Evolutionary conservation across 2,329 filamentous ascomycete genomes (phyloP), one percentile per base, ranked within the genome.

Genomic region (Zymoseptoria pseudotritici): DNA sequence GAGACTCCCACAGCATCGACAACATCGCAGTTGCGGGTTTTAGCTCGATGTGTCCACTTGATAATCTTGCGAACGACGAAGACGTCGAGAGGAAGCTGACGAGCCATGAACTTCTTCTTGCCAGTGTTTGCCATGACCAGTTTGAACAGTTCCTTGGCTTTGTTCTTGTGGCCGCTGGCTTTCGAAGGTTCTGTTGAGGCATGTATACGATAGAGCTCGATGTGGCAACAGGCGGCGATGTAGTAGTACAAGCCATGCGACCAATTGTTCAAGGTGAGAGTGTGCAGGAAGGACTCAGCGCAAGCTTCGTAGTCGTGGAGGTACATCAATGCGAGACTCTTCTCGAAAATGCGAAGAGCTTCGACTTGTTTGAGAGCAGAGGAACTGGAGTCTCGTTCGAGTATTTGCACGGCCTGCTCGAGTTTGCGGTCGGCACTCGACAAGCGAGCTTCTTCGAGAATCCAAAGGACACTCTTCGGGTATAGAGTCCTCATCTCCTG

Each of bases 241-340:
- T 92, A 97, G 72, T 91, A 91, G 76, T 99, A 97, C 57, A 97
- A 74, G 0, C 87, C 86, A 56, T 91, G 91, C 58, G 88, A 92
- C 94, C 94, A 97, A 67, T 90, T 90, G 75, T 96, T 97, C 58
- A 94, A 81, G 58, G 89, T 86, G 10, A 90, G 79, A 73, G 80
- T 80, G 66, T 80, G 79, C 55, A 92, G 74, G 74, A 97, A 97
- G 0, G 85, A 82, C 59, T 87, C 81, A 2, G 89, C 84, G 74
- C 89, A 91, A 3, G 86, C 80, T 7, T 83, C 75, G 77, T 93
- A 97, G 63, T 87, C 81, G 72, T 95, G 89, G 19, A 87, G 76
- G 69, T 89, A 92, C 84, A 97, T 88, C 62, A 84, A 82, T 68
- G 88, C 84, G 64, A 97, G 75, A 52, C 87, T 87, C 66, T 88